phyloP scores from a whole-genome alignment of 768 basidiomycete genomes.

The Boletus rex-veris region DNA sequence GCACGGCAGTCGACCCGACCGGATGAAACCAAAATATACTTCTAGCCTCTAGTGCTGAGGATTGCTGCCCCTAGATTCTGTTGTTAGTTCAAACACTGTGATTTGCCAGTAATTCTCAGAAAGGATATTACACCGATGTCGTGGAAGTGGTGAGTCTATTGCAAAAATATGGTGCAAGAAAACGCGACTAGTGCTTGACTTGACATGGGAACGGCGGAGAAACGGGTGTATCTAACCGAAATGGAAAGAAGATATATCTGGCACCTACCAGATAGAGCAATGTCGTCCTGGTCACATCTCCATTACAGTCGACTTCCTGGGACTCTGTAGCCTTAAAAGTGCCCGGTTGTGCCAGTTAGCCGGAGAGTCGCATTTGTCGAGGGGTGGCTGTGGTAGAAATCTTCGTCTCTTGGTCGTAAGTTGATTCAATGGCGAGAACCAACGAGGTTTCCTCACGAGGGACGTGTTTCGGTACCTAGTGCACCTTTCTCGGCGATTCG shows the following conservation, averaged over 20 bases:
- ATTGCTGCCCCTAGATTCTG: not conserved
- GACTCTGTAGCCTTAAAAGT: not conserved
- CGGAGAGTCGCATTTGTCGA: not conserved
- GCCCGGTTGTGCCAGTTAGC: constrained; percentile 4
- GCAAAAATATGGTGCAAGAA: not conserved
- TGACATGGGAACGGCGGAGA: not conserved
- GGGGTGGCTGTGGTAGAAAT: not conserved
- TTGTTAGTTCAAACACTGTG: no score
- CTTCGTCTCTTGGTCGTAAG: not conserved
- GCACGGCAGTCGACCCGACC: constrained; percentile 2
- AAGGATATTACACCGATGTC: not conserved
- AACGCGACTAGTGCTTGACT: no score
- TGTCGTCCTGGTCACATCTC: not conserved
- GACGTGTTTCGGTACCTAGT: not conserved
- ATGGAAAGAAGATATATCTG: not conserved
- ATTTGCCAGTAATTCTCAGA: not conserved
- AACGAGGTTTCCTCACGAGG: not conserved
- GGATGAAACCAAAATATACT: not conserved
- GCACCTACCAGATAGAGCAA: not conserved
- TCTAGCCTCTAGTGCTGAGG: no score
- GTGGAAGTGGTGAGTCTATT: not conserved
- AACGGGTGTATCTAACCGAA: not conserved
- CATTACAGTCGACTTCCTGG: not conserved
- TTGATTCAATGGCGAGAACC: not conserved
- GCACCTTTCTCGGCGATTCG: not conserved